phyloP scores from a whole-genome alignment of 176 grass and related monocot genomes.

The Oryza punctata region DNA sequence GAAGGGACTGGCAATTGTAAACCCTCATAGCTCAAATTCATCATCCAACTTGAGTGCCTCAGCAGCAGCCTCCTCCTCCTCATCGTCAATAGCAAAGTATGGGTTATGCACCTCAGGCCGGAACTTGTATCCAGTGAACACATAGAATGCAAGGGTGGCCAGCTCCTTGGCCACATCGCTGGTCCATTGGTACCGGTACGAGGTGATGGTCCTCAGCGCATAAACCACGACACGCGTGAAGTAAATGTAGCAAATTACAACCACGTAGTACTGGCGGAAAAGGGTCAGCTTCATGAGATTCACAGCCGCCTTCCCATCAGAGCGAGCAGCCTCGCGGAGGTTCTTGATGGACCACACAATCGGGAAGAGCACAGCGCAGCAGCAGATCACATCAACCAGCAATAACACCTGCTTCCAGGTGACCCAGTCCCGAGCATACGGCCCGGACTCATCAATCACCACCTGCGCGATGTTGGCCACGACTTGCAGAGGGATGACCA shows the following conservation, averaged over 20 bases:
- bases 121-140: slow-evolving; percentile 88
- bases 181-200: slow-evolving; percentile 86
- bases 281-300: slow-evolving; percentile 98
- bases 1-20: slow-evolving; percentile 11
- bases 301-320: slow-evolving; percentile 80
- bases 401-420: slow-evolving; percentile 95
- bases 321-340: slow-evolving; percentile 87
- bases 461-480: slow-evolving; percentile 95
- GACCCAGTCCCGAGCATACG: slow-evolving; percentile 79
- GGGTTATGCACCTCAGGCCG: slow-evolving; percentile 87
- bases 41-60: slow-evolving; percentile 93
- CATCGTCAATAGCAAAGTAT: slow-evolving; percentile 80
- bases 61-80: slow-evolving; percentile 83
- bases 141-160: slow-evolving; percentile 87
- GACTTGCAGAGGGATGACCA: slow-evolving; percentile 91
- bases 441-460: slow-evolving; percentile 87
- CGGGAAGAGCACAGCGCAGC: slow-evolving; percentile 87
- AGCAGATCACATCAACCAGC: slow-evolving; percentile 92
- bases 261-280: slow-evolving; percentile 95
- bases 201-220: slow-evolving; percentile 84
- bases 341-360: slow-evolving; percentile 99
- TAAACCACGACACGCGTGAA: slow-evolving; percentile 94
- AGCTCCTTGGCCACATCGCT: slow-evolving; percentile 77
- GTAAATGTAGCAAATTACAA: slow-evolving; percentile 99
- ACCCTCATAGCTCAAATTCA: slow-evolving; percentile 84